Base-by-base conservation (phyloP, 2,329 filamentous ascomycete genomes). In the Didymella segeticola region DNA sequence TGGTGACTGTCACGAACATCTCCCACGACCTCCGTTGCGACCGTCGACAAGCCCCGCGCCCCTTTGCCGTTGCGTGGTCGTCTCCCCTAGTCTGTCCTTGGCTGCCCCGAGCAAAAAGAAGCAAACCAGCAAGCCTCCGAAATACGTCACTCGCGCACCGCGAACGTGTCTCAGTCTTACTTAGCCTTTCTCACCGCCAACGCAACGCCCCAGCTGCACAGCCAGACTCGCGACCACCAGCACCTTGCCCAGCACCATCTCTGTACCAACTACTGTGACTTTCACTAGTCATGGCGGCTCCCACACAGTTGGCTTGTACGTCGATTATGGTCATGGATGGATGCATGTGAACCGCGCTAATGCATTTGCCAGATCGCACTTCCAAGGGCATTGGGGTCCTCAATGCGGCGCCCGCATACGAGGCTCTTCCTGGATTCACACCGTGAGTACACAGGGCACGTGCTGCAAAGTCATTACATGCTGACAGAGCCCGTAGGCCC, bases 361-460 rank as follows among this genome's bases (percentile, higher is more conserved):
- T 47, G 45, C 41, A 42, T 23, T 31, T 47, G 48, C 39, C 58
- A 88, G 85, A 90, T 84, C 91, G 95, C 80, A 97, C 95, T 78
- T 89, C 93, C 79, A 98, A 97, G 87, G 89, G 88, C 77, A 93
- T 99, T 81, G 93, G 93, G 72, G 83, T 98, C 78, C 86, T 96
- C 79, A 90, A 98, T 81, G 91, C 92, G 70, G 90, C 88, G 65
- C 95, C 95, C 58, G 85, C 89, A 72, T 99, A 99, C 80, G 85
- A 90, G 77, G 80, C 88, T 72, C 84, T 98, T 72, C 80, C 90
- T 71, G 93, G 89, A 69, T 97, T 98, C 71, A 74, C 76, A 55
- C 82, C 75, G 84, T 86, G 76, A 46, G 63, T 27, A 10, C 60
- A 29, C 8, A 29, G 36, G 61, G 57, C 37, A 29, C 34, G 23